phyloP scores from a whole-genome alignment of 148 eudicot species.

The Camellia sinensis region DNA sequence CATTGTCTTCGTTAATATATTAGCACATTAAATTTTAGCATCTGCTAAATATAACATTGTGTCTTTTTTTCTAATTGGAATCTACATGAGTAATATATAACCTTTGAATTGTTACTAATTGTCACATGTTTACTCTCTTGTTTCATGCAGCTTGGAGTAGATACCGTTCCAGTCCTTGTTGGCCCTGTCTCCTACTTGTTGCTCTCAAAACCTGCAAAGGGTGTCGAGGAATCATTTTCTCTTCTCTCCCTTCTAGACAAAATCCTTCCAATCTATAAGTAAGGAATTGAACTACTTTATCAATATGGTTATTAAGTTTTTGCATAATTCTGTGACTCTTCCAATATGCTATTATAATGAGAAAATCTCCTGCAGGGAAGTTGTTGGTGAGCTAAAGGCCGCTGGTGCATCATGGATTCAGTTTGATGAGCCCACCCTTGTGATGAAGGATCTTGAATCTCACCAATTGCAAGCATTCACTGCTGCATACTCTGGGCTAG shows the following conservation, averaged over 20 bases:
- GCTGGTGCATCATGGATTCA: constrained; percentile 95
- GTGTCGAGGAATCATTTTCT: constrained; percentile 78
- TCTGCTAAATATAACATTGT: not conserved
- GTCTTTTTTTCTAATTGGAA: not conserved
- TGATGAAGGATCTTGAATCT: constrained; percentile 82
- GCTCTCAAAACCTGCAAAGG: constrained; percentile 92
- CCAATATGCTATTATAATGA: constrained; percentile 5
- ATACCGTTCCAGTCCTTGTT: constrained; percentile 75
- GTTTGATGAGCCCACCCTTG: constrained; percentile 86
- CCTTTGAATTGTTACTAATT: not conserved
- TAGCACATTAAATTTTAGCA: not conserved
- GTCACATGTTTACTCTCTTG: not conserved
- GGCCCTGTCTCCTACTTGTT: constrained; percentile 82
- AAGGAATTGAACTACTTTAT: constrained; percentile 12
- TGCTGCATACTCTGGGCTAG: constrained; percentile 68
- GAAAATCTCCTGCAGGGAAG: constrained; percentile 59
- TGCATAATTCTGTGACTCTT: constrained; percentile 4
- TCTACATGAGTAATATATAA: not conserved
- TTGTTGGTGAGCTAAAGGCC: constrained; percentile 75
- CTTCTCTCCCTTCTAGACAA: constrained; percentile 79
- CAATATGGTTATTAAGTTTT: not conserved
- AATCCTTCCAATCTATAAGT: constrained; percentile 90
- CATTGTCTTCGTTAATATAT: not conserved
- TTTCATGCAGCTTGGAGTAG: constrained; percentile 74
- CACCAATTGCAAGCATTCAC: constrained; percentile 79